These are phyloP conservation scores for Ramularia endophylla DNA, from an alignment of 2,329 filamentous ascomycete species.

Conservation along the genomic window DNA sequence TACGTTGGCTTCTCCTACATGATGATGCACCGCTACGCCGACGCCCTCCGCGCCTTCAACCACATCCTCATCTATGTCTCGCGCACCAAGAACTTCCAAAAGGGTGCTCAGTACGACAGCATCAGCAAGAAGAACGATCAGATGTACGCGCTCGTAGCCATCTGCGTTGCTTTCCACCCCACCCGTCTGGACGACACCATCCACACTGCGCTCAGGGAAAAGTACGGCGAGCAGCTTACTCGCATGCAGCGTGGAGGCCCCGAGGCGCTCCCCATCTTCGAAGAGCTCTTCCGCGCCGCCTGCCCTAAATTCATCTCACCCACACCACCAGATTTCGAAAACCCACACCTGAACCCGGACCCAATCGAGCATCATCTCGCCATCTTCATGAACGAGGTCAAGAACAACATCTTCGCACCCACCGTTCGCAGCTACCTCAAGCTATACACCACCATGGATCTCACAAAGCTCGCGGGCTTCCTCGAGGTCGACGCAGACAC, in stretches of 20 bases:
- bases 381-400: slow-evolving; percentile 99
- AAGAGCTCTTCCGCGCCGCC: slow-evolving; percentile 95
- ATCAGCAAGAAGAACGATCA: slow-evolving; percentile 99
- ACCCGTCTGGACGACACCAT: slow-evolving; percentile 98
- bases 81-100: slow-evolving; percentile 99
- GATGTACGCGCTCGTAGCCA: slow-evolving; percentile 98
- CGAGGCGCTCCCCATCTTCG: slow-evolving; percentile 91
- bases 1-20: slow-evolving; percentile 99
- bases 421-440: slow-evolving; percentile 98
- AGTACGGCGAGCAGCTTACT: slow-evolving; percentile 97
- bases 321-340: slow-evolving; percentile 94
- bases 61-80: slow-evolving; percentile 99
- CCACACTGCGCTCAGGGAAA: slow-evolving; percentile 94
- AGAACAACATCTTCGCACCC: slow-evolving; percentile 97
- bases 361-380: slow-evolving; percentile 94
- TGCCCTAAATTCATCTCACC: slow-evolving; percentile 99
- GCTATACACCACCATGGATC: slow-evolving; percentile 98
- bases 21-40: slow-evolving; percentile 99
- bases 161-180: slow-evolving; percentile 97
- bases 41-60: slow-evolving; percentile 99
- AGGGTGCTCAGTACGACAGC: slow-evolving; percentile 95
- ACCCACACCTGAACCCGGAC: slow-evolving; percentile 92
- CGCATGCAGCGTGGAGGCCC: slow-evolving; percentile 95
- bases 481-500: slow-evolving; percentile 96
- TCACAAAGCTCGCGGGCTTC: slow-evolving; percentile 97